These are phyloP conservation scores for Schizosaccharomyces octosporus DNA, from an alignment of 805 yeast genomes.

Conservation along the genomic window DNA sequence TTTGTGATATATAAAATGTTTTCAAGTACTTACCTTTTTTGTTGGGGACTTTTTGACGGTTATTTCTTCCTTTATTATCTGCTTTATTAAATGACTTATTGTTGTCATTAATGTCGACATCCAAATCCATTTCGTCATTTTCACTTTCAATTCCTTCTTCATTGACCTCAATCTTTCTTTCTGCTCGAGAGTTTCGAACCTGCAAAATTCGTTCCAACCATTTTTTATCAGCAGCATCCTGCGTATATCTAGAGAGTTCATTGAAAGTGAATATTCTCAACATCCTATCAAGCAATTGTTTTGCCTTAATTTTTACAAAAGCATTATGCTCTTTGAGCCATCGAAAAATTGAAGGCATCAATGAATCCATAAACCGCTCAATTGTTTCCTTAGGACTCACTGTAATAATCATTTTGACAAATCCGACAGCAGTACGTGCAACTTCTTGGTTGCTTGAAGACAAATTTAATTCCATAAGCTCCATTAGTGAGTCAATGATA, in stretches of 20 bases:
- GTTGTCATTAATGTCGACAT: neutral
- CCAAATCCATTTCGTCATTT: neutral
- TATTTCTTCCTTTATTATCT: too few species aligned
- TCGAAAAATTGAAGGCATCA: constrained; percentile 50
- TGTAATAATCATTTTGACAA: constrained; percentile 69
- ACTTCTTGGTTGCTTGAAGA: constrained; percentile 86
- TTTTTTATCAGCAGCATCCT: constrained; percentile 59
- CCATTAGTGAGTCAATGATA: constrained; percentile 43
- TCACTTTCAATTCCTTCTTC: constrained; percentile 21
- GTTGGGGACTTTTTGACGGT: too few species aligned
- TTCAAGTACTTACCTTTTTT: too few species aligned
- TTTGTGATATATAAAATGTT: too few species aligned
- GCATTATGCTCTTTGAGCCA: constrained; percentile 95
- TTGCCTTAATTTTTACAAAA: constrained; percentile 77
- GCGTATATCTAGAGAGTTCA: constrained; percentile 51
- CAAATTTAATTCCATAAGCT: constrained; percentile 70
- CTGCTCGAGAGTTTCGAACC: constrained; percentile 63
- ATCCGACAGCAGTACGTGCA: constrained; percentile 82
- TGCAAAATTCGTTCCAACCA: constrained; percentile 15
- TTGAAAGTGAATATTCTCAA: constrained; percentile 81
- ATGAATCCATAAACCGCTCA: constrained; percentile 34
- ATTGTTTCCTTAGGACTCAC: constrained; percentile 61
- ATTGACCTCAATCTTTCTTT: constrained; percentile 55
- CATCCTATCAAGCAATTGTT: constrained; percentile 77
- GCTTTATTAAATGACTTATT: too few species aligned